phyloP scores from a whole-genome alignment of 2,329 filamentous ascomycete genomes.

The Beauveria caledonica region DNA sequence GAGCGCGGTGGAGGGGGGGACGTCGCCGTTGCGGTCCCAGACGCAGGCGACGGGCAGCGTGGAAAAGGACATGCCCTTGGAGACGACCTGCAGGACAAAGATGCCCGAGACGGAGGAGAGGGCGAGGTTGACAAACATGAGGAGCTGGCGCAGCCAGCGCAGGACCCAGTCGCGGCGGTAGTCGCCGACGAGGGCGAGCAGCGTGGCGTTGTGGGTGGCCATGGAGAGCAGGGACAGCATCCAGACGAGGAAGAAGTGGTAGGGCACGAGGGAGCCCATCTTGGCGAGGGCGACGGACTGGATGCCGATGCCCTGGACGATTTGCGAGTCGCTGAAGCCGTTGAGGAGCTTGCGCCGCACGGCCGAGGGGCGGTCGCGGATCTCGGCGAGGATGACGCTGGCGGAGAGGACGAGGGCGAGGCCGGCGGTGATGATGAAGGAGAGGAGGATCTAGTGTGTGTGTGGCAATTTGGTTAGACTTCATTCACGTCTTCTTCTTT shows the following conservation, averaged over 20 bases:
- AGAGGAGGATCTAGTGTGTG: constrained; percentile 46
- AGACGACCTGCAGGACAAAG: constrained; percentile 47
- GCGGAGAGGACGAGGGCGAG: constrained; percentile 47
- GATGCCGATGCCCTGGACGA: constrained; percentile 61
- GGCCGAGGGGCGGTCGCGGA: constrained; percentile 37
- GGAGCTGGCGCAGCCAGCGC: constrained; percentile 54
- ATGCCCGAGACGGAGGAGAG: constrained; percentile 49
- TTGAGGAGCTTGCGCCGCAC: constrained; percentile 57
- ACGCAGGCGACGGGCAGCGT: constrained; percentile 55
- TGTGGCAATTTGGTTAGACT: not conserved
- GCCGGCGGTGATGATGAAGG: constrained; percentile 56
- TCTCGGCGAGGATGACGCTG: constrained; percentile 48
- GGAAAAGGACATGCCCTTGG: constrained; percentile 39
- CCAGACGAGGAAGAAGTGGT: constrained; percentile 67
- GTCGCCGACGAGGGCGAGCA: constrained; percentile 57
- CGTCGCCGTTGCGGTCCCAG: constrained; percentile 31
- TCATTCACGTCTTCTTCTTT: not conserved
- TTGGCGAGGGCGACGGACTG: constrained; percentile 55
- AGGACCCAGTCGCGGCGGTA: constrained; percentile 60
- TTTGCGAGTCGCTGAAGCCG: constrained; percentile 60
- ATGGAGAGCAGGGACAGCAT: constrained; percentile 57
- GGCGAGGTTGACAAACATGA: constrained; percentile 58
- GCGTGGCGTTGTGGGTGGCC: constrained; percentile 55
- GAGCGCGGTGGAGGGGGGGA: constrained; percentile 25
- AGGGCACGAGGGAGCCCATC: constrained; percentile 49